Evolutionary conservation across 1,284 basidiomycete species (phyloP), one percentile per base, ranked within the genome.

Genomic region (Microbotryomycetes sp.): DNA sequence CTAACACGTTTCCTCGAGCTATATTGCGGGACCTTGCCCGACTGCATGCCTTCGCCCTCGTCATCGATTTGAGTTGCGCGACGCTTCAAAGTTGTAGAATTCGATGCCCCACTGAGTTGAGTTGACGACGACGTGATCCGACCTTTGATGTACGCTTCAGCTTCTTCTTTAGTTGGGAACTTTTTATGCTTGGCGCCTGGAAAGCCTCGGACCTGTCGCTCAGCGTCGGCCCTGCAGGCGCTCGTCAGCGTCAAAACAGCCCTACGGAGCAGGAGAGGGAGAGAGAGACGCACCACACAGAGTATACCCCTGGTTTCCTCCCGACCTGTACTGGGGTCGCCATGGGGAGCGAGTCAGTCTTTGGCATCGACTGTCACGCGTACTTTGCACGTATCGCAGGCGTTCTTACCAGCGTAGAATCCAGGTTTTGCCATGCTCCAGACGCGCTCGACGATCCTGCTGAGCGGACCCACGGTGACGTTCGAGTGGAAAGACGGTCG

Each of bases 181-280:
- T 85, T 87, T 73, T 87, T 84, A 75, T 80, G 85, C n/a, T 73
- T 75, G 4, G 85, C 80, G 15, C 79, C 79, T 0, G 76, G 29
- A 70, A 81, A 87, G 18, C 82, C 82, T 49, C 81, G 80, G 31
- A 83, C 78, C 68, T 86, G 84, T 0, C 72, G 72, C 65, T 83
- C 75, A 69, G 84, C 85, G 13, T 86, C 83, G 5, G 74, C 74
- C 52, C 9, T 23, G 27, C 15, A 9, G n/a, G 16, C 26, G 15
- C 16, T n/a, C 3, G 9, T 45, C 21, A 26, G 6, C 15, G 47
- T 27, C 9, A 11, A 11, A 1, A 4, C 23, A n/a, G n/a, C n/a
- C n/a, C n/a, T n/a, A n/a, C n/a, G n/a, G n/a, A n/a, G n/a, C n/a
- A n/a, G n/a, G n/a, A n/a, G n/a, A n/a, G n/a, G n/a, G n/a, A n/a